Percentiles rank a stretch among this genome's conserved stretches.
Conservation (phyloP, 2,329 filamentous ascomycete species). For the Amylocarpus encephaloides region DNA sequence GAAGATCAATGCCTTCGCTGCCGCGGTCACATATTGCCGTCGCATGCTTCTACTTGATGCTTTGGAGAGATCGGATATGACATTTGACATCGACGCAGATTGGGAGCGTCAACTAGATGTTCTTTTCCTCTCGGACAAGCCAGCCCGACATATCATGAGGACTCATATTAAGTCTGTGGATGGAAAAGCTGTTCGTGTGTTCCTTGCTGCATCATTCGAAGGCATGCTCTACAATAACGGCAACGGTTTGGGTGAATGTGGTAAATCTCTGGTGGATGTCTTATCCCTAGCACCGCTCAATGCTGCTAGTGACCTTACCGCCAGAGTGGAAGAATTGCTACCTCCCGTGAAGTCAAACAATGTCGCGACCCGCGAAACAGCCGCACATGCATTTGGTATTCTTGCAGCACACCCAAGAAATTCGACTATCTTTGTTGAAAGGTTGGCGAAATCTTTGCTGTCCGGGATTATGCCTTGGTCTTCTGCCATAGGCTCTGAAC, state of each 20-base stretch:
- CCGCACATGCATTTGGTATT: conserved; percentile 69
- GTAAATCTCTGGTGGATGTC: conserved; percentile 48
- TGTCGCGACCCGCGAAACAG: conserved; percentile 56
- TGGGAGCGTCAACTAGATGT: conserved; percentile 80
- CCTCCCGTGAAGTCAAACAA: conserved; percentile 65
- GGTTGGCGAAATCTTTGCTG: conserved; percentile 41
- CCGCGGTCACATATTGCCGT: conserved; percentile 64
- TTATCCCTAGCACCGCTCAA: conserved; percentile 45
- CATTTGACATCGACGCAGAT: conserved; percentile 57
- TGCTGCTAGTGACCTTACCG: conserved; percentile 43
- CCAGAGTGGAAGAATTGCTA: conserved; percentile 47
- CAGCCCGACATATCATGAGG: conserved; percentile 53
- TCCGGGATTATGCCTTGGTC: conserved; percentile 43
- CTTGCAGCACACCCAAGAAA: conserved; percentile 59
- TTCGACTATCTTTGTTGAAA: conserved; percentile 36
- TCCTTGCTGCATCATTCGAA: conserved; percentile 51
- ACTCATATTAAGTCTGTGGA: conserved; percentile 43
- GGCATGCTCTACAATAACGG: conserved; percentile 44
- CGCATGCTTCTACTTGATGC: conserved; percentile 55
- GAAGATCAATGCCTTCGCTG: conserved; percentile 51
- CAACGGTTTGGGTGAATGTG: conserved; percentile 39
- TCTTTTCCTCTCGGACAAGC: conserved; percentile 62
- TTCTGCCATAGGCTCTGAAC: conserved; percentile 49
- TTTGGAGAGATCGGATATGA: conserved; percentile 25
- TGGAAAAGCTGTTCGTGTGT: conserved; percentile 35